Base-by-base conservation (phyloP, 805 yeast species). In the Ascoidea asiatica region DNA sequence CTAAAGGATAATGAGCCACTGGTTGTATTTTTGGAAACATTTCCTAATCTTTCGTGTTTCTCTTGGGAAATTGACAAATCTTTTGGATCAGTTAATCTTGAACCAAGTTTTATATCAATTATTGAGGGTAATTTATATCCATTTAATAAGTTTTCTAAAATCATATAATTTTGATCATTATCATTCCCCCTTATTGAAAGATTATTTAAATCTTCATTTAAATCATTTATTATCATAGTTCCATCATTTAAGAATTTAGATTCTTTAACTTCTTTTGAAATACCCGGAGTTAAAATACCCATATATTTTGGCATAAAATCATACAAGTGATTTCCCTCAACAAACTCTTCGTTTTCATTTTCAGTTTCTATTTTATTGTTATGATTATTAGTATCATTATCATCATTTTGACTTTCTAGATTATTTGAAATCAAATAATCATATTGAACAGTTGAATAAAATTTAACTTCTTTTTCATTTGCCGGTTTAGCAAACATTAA, bases 101-200 rank as follows among this genome's bases (percentile, higher is more conserved):
- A 60, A 0, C 98, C 98, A 3, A 90, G 65, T 57, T 90, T 90
- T 41, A 90, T 74, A 58, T 90, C 98, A 49, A 90, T 54, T 1
- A 92, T 70, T 44, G 82, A 73, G 0, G 97, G 97, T 40, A 65
- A 61, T 4, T 42, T 56, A 56, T 69, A 83, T 0, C 86, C 86
- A 44, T 70, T 57, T 22, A 82, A 63, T 2, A 81, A 57, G 58
- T 90, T 92, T 53, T 79, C 79, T 33, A 92, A 62, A 5, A 90
- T 92, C 2, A 89, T 52, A 46, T 69, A 79, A 43, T 60, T 58
- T 40, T 59, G 56, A 5, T 49, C 51, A 19, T 38, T 46, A 11
- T 38, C 33, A 4, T 38, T 41, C n/a, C 37, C 23, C 5, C 40
- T 33, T 4, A 33, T n/a, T 17, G 15, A 13, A n/a, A 18, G 33